Percentiles rank a stretch among this genome's conserved stretches.
phyloP scores from a whole-genome alignment of 2,329 filamentous ascomycete species.

The Madurella mycetomatis region DNA sequence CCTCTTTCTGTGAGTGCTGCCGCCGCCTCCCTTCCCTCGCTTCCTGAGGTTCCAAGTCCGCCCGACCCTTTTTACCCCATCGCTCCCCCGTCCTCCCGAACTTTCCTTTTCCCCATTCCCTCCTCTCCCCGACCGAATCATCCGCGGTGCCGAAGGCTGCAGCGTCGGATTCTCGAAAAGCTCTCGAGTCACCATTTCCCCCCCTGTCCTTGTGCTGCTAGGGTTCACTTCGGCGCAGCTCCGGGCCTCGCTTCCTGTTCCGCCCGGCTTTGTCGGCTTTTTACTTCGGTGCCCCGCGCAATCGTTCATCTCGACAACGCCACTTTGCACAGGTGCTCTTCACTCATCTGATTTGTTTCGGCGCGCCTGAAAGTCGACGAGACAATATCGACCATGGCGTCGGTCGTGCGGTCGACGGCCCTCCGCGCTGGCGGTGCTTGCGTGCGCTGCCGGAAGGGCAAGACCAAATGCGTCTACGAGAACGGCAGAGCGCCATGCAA shows the following conservation, averaged over 20 bases:
- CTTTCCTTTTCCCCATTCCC: conserved; percentile 13
- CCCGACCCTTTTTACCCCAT: conserved; percentile 29
- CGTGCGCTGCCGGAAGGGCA: conserved; percentile 60
- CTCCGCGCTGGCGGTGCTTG: conserved; percentile 58
- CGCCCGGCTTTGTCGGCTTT: conserved; percentile 15
- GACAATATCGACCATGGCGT: conserved; percentile 18
- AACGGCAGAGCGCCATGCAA: conserved; percentile 59
- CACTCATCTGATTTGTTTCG: background rate
- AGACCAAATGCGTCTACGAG: conserved; percentile 61
- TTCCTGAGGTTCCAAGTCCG: conserved; percentile 25
- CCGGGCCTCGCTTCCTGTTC: conserved; percentile 14
- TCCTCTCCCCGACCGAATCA: conserved; percentile 13
- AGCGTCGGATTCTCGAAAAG: background rate
- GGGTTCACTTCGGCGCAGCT: conserved; percentile 15
- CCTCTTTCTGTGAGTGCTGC: conserved; percentile 24
- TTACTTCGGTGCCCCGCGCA: background rate
- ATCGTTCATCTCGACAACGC: background rate
- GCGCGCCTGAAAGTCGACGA: background rate
- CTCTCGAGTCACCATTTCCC: background rate
- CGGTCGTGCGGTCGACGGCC: conserved; percentile 51
- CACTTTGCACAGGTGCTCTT: background rate
- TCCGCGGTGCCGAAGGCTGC: conserved; percentile 7
- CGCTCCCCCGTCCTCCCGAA: conserved; percentile 21
- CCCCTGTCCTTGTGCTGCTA: conserved; percentile 3
- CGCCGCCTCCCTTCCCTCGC: conserved; percentile 28